These are phyloP conservation scores for Lachancea thermotolerans DNA, from an alignment of 805 yeast species.

Conservation along the genomic window DNA sequence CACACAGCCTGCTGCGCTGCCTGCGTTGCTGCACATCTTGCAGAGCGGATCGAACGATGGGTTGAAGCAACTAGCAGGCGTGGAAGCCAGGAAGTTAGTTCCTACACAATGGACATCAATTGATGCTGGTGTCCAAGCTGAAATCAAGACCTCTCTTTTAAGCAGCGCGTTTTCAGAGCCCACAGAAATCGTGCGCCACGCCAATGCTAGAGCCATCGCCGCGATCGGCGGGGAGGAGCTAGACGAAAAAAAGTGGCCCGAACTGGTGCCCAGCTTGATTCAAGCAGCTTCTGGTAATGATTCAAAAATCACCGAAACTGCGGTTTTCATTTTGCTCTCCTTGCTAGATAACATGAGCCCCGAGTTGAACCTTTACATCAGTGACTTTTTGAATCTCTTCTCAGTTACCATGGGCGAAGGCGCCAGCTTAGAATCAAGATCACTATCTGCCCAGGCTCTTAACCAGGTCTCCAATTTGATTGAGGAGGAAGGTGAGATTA, in stretches of 20 bases:
- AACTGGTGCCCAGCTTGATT: slow-evolving; percentile 64
- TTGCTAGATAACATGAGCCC: slow-evolving; percentile 66
- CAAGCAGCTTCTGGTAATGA: slow-evolving; percentile 53
- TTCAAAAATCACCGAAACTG: slow-evolving; percentile 65
- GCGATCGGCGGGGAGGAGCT: slow-evolving; percentile 77
- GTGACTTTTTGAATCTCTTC: slow-evolving; percentile 67
- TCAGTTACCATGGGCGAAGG: slow-evolving; percentile 58
- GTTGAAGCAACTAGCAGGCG: slow-evolving; percentile 88
- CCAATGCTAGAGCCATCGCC: slow-evolving; percentile 82
- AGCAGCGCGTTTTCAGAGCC: slow-evolving; percentile 61
- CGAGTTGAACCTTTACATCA: slow-evolving; percentile 50
- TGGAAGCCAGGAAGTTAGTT: slow-evolving; percentile 86
- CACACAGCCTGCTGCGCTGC: slow-evolving; percentile 62
- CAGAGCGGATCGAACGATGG: slow-evolving; percentile 64
- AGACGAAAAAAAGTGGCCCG: slow-evolving; percentile 64
- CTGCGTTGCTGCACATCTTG: slow-evolving; percentile 75
- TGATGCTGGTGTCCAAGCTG: slow-evolving; percentile 43
- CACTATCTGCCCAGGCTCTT: slow-evolving; percentile 75
- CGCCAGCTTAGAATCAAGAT: slow-evolving; percentile 65
- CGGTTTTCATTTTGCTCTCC: slow-evolving; percentile 71
- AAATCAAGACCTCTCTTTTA: slow-evolving; percentile 63
- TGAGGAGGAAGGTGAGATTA: slow-evolving; percentile 49
- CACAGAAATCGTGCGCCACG: slow-evolving; percentile 68
- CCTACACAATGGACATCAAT: slow-evolving; percentile 55
- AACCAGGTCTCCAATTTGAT: slow-evolving; percentile 57